Conservation (phyloP, 176 grass and related monocot species). For the Carex myosuroides region DNA sequence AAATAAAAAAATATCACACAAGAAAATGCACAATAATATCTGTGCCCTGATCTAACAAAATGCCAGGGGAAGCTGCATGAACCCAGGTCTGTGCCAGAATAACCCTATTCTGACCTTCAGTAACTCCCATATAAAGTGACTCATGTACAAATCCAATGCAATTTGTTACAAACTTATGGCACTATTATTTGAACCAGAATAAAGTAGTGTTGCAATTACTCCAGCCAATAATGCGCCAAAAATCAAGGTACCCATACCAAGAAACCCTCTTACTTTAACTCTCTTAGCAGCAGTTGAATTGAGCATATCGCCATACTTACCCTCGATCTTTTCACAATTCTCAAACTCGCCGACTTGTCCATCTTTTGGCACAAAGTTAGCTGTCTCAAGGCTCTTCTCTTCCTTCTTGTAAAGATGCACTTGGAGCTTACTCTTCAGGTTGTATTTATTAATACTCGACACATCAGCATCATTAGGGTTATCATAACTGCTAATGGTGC, state of each 20-base stretch:
- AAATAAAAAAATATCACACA: background rate
- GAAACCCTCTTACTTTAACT: background rate
- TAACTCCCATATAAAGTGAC: background rate
- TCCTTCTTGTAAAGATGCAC: constrained; percentile 46
- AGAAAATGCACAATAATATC: background rate
- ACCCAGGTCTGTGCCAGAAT: background rate
- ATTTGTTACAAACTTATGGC: background rate
- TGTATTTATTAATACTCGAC: background rate
- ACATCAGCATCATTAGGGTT: constrained; percentile 3
- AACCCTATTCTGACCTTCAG: background rate
- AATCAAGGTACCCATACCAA: background rate
- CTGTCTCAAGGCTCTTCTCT: constrained; percentile 39
- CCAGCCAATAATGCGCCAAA: constrained; percentile 2
- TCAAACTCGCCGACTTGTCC: background rate
- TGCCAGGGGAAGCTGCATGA: background rate
- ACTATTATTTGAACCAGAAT: background rate
- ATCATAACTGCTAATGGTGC: background rate
- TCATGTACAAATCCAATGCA: background rate
- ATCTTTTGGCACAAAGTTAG: constrained; percentile 32
- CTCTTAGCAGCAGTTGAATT: background rate
- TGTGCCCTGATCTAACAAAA: background rate
- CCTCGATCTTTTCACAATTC: background rate
- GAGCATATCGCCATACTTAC: background rate
- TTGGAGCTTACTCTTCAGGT: constrained; percentile 35
- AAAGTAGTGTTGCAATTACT: constrained; percentile 8